phyloP scores from a whole-genome alignment of 306 rosid genomes.

The Cyclanthera cordifolia region DNA sequence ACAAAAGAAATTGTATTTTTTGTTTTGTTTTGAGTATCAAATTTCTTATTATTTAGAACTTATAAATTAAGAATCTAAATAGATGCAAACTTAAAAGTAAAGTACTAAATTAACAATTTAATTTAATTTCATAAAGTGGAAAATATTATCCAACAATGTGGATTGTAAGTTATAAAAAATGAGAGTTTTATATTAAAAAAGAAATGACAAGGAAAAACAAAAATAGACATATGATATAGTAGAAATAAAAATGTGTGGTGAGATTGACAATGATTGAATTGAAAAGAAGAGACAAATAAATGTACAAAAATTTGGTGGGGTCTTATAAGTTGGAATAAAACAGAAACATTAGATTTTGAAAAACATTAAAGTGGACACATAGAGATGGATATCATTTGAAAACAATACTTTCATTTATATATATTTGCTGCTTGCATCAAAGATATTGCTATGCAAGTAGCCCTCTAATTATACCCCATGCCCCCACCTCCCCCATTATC shows the following conservation, averaged over 20 bases:
- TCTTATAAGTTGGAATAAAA: constrained; percentile 10
- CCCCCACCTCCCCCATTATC: background rate
- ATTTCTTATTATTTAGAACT: too few relatives aligned
- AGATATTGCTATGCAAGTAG: background rate
- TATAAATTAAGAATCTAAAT: too few relatives aligned
- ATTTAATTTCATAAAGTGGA: too few relatives aligned
- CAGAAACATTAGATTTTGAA: constrained; percentile 5
- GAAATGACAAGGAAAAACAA: background rate
- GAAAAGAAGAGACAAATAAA: constrained; percentile 11
- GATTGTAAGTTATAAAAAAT: background rate
- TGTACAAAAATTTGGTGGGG: constrained; percentile 13
- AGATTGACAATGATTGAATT: background rate
- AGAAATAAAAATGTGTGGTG: background rate
- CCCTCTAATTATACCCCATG: background rate
- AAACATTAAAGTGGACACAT: background rate
- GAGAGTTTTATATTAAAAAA: background rate
- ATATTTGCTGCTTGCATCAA: constrained; percentile 5
- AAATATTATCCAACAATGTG: too few relatives aligned
- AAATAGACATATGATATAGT: background rate
- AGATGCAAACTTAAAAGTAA: too few relatives aligned
- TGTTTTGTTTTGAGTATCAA: too few relatives aligned
- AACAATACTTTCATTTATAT: background rate
- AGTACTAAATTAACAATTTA: too few relatives aligned
- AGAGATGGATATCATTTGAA: background rate
- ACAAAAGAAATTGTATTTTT: too few relatives aligned